Percentiles rank a stretch among this genome's conserved stretches.
Conservation (phyloP, 805 yeast species). For the Saccharomycopsis amapae region DNA sequence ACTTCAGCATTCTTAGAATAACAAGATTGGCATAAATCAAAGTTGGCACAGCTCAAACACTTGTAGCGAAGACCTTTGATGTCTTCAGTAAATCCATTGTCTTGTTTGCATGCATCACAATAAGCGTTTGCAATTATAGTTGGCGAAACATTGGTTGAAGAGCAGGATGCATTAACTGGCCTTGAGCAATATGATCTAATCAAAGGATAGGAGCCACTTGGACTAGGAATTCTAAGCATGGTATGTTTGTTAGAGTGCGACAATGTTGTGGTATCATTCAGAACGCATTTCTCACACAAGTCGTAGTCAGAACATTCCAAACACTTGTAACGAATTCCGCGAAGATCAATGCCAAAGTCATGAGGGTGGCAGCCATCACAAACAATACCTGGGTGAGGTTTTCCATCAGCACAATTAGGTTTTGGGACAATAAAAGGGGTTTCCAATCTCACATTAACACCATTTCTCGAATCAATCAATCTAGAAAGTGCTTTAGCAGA, state of each 20-base stretch:
- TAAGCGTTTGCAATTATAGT: too few species aligned
- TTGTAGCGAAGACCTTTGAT: slow-evolving; percentile 37
- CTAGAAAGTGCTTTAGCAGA: neutral
- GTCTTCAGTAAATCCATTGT: too few species aligned
- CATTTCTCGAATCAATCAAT: too few species aligned
- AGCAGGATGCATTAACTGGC: too few species aligned
- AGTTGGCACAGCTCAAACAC: slow-evolving; percentile 40
- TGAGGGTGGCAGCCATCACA: neutral
- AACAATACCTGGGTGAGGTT: neutral
- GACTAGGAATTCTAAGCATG: too few species aligned
- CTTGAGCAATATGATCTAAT: too few species aligned
- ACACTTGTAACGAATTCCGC: slow-evolving; percentile 43
- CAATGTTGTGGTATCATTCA: slow-evolving; percentile 8
- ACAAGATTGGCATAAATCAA: neutral
- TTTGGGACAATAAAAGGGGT: too few species aligned
- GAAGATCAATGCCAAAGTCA: neutral
- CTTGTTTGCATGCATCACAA: too few species aligned
- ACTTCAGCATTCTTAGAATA: neutral
- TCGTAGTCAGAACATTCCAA: slow-evolving; percentile 42
- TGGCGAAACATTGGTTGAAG: too few species aligned
- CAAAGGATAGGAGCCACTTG: too few species aligned
- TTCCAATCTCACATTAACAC: too few species aligned
- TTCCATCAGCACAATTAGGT: too few species aligned
- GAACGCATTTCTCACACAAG: slow-evolving; percentile 35
- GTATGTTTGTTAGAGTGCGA: slow-evolving; percentile 15